Base-by-base conservation (phyloP, 768 basidiomycete genomes). In the Termitomyces heimii region DNA sequence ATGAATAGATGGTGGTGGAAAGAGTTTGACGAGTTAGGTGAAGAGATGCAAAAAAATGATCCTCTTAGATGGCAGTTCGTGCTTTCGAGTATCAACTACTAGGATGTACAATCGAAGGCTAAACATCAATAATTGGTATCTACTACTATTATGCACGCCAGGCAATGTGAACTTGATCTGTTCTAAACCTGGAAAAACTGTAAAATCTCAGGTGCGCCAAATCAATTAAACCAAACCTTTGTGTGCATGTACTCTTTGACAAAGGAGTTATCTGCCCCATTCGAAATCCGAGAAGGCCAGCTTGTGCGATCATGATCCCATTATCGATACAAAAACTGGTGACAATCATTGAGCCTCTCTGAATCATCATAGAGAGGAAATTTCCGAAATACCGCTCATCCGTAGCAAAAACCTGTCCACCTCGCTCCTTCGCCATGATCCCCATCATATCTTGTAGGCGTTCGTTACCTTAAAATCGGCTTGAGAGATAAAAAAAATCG, bases 271-370 rank as follows among this genome's bases (percentile, higher is more conserved):
- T 71, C 59, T 85, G 80, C 26, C 96, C 97, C 94, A 95, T 98
- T 2, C 97, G 82, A 69, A 84, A 94, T 60, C 87, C 85, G 37
- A 99, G 77, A 29, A 99, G 79, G 5, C 97, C 97, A 6, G 97
- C 97, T 67, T 99, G 97, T 2, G 97, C 96, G 54, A 99, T 98
- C 97, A 99, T 99, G 63, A 98, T 96, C 1, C 97, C 97, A 63
- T 99, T 99, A 70, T 99, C 97, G 59, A 99, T 98, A 72, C 97
- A 98, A 71, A 96, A 98, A 54, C 95, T 96, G 64, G 28, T 20
- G 51, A 39, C 6, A 56, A 56, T 18, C 37, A 32, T 22, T 63
- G 8, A 42, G 8, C 34, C 5, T 31, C 31, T 32, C 29, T 32
- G n/a, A 20, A 49, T n/a, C n/a, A 32, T 31, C 3, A 28, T 12